Conservation (phyloP, 2,329 filamentous ascomycete species). For the Penicillium janthinellum region DNA sequence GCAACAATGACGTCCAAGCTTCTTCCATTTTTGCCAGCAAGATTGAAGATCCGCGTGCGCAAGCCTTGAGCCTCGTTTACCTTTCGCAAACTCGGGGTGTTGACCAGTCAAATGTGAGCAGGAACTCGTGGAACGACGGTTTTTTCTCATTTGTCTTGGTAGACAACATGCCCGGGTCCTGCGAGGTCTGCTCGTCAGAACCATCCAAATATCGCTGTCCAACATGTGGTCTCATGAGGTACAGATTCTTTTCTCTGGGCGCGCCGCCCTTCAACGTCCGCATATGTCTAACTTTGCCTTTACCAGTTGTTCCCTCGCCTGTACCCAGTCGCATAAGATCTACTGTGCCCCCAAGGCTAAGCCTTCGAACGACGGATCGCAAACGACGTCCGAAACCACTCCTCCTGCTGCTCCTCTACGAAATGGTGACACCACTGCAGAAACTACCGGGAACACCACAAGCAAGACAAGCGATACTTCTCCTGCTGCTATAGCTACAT, state of each 20-base stretch:
- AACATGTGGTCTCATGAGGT: slow-evolving; percentile 43
- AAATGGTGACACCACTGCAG: slow-evolving; percentile 13
- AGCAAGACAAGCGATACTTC: slow-evolving; percentile 9
- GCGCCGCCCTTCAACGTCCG: not conserved
- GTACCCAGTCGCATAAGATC: slow-evolving; percentile 49
- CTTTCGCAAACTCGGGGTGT: not conserved
- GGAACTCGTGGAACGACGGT: slow-evolving; percentile 11
- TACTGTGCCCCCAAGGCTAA: slow-evolving; percentile 41
- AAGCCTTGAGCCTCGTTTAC: not conserved
- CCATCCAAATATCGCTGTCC: slow-evolving; percentile 45
- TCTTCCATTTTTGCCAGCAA: not conserved
- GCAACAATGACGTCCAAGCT: not conserved
- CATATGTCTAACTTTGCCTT: not conserved
- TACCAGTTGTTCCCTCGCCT: slow-evolving; percentile 49
- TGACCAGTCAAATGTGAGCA: slow-evolving; percentile 21
- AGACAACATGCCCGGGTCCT: slow-evolving; percentile 34
- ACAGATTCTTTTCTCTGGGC: slow-evolving; percentile 7
- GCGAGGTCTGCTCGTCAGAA: slow-evolving; percentile 43
- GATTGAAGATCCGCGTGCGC: not conserved
- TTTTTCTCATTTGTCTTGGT: not conserved
- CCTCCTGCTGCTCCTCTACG: slow-evolving; percentile 1
- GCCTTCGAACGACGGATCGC: slow-evolving; percentile 18
- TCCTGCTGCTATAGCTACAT: slow-evolving; percentile 27
- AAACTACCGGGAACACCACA: slow-evolving; percentile 6
- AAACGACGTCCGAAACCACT: slow-evolving; percentile 11